Percentiles rank a stretch among this genome's conserved stretches.
phyloP scores from a whole-genome alignment of 208 protist species.

The Acanthamoeba quina region DNA sequence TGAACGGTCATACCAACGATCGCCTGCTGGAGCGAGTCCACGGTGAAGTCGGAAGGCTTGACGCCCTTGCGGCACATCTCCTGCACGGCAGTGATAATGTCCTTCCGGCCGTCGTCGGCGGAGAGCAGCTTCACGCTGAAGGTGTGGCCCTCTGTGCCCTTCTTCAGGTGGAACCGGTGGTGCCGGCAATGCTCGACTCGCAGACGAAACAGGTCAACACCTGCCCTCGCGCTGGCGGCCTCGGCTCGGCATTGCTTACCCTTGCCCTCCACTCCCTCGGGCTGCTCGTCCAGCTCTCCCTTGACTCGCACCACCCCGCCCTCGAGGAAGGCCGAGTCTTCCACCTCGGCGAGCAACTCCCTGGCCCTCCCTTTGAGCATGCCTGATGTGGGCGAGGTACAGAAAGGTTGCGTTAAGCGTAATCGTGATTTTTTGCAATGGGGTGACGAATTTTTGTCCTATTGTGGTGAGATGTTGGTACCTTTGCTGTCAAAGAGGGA shows the following conservation, averaged over 20 bases:
- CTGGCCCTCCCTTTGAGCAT: not conserved
- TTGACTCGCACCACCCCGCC: not conserved
- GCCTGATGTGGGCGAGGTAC: not conserved
- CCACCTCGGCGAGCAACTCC: not conserved
- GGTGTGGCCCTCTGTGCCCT: constrained; percentile 4
- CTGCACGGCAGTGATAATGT: not conserved
- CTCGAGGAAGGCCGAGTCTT: not conserved
- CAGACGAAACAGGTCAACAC: not conserved
- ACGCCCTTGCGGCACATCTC: constrained; percentile 25
- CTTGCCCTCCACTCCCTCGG: not conserved
- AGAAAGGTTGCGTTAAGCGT: no score
- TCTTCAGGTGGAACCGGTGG: constrained; percentile 27
- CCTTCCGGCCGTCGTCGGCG: not conserved
- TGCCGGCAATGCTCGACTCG: not conserved
- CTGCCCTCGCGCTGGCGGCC: not conserved
- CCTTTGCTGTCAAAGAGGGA: constrained; percentile 41
- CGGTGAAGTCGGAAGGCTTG: not conserved
- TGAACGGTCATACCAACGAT: not conserved
- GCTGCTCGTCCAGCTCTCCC: not conserved
- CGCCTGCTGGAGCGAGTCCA: constrained; percentile 5
- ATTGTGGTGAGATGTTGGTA: not conserved
- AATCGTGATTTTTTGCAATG: no score
- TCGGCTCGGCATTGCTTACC: not conserved
- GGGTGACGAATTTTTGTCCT: no score
- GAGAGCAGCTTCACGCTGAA: constrained; percentile 37